Percentiles rank a stretch among this genome's conserved stretches.
Conservation (phyloP, 495 filamentous ascomycete genomes). For the Peziza echinospora region DNA sequence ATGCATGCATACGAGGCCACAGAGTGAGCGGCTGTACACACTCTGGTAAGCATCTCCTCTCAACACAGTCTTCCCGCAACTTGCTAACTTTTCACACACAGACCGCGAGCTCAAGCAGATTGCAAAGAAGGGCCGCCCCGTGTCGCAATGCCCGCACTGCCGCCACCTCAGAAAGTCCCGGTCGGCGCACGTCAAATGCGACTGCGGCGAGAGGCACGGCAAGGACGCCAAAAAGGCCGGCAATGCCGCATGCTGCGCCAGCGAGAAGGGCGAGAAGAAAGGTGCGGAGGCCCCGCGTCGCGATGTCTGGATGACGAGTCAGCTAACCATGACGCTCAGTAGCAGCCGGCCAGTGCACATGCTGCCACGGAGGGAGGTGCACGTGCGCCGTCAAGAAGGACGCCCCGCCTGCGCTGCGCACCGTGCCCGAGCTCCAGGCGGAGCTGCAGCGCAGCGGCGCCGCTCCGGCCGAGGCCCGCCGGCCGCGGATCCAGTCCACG, state of each 20-base stretch:
- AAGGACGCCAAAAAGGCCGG: constrained; percentile 19
- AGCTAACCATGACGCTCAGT: no score
- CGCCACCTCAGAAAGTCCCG: constrained; percentile 93
- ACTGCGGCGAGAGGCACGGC: constrained; percentile 68
- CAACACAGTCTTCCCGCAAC: constrained; percentile 8
- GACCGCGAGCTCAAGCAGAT: constrained; percentile 87
- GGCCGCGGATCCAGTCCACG: constrained; percentile 55
- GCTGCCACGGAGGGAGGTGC: constrained; percentile 77
- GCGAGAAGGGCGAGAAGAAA: neutral
- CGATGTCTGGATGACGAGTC: no score
- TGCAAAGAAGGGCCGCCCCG: constrained; percentile 94
- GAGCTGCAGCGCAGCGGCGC: constrained; percentile 22
- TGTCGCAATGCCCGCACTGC: constrained; percentile 96
- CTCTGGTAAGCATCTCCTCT: constrained; percentile 38
- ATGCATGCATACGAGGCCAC: constrained; percentile 84
- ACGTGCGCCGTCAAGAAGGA: constrained; percentile 87
- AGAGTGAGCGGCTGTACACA: constrained; percentile 89
- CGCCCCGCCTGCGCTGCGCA: constrained; percentile 40
- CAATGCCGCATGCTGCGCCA: constrained; percentile 3
- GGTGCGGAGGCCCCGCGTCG: no score
- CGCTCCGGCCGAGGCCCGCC: constrained; percentile 30
- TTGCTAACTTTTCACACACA: no score
- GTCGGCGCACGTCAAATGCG: constrained; percentile 85
- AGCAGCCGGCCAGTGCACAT: constrained; percentile 36
- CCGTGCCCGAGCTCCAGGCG: constrained; percentile 42